Conservation (phyloP, 441 rosid genomes). For the Adansonia grandidieri region DNA sequence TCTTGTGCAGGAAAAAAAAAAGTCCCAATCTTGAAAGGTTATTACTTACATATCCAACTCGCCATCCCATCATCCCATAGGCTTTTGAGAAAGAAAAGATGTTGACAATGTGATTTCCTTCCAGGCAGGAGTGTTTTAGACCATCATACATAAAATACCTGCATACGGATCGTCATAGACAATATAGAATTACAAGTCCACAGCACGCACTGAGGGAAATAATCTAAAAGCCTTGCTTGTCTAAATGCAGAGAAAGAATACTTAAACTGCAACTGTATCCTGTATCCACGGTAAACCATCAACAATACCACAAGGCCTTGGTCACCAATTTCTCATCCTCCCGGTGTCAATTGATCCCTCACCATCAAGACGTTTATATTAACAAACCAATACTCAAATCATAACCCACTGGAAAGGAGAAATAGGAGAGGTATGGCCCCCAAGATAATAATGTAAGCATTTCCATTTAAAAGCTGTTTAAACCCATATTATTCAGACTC, state of each 20-base stretch:
- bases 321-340: not conserved
- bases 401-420: not conserved
- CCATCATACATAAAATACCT: constrained; percentile 99
- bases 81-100: constrained; percentile 98
- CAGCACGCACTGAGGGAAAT: not conserved
- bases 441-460: constrained; percentile 16
- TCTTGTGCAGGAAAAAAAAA: not conserved
- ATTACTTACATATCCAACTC: constrained; percentile 94
- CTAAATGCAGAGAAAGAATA: not conserved
- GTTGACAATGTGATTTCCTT: constrained; percentile 91
- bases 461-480: not conserved
- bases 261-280: constrained; percentile 17
- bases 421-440: not conserved
- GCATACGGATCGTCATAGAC: constrained; percentile 27
- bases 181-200: constrained; percentile 11
- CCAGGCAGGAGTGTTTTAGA: constrained; percentile 79
- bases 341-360: not conserved
- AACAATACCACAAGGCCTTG: not conserved
- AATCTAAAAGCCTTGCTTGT: not conserved
- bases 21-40: not conserved
- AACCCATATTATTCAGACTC: too few relatives aligned
- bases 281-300: not conserved
- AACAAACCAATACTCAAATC: not conserved
- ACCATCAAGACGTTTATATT: not conserved
- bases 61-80: constrained; percentile 99